phyloP scores from a whole-genome alignment of 768 basidiomycete species.

The Hirschioporus abietinus region DNA sequence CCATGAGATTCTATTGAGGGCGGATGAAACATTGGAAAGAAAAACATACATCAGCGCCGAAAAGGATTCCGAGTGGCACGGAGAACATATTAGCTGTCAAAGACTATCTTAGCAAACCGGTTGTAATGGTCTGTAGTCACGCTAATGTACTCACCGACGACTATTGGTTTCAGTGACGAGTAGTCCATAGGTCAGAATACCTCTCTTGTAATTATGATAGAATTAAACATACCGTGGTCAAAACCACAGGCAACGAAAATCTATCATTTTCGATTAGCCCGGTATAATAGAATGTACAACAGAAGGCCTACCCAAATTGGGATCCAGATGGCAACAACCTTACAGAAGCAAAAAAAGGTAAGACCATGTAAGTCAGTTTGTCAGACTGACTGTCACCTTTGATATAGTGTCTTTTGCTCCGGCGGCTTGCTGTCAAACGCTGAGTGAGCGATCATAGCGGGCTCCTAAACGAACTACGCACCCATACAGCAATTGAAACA shows the following conservation, averaged over 20 bases:
- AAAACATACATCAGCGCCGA: conserved; percentile 52
- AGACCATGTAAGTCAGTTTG: background rate
- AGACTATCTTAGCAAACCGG: background rate
- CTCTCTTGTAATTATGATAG: background rate
- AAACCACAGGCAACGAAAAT: conserved; percentile 66
- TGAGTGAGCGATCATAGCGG: background rate
- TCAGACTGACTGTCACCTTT: conserved; percentile 36
- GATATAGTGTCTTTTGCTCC: conserved; percentile 64
- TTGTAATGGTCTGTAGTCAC: background rate
- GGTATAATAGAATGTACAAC: background rate
- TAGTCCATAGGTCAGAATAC: background rate
- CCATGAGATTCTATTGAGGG: background rate
- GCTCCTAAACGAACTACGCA: conserved; percentile 25
- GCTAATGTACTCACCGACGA: conserved; percentile 32
- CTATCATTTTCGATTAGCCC: conserved; percentile 24
- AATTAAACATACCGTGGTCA: conserved; percentile 52
- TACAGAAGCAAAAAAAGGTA: background rate
- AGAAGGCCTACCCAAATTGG: conserved; percentile 61
- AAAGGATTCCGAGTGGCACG: conserved; percentile 64
- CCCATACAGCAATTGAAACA: conserved; percentile 70
- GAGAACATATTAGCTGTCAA: conserved; percentile 67
- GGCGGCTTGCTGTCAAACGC: conserved; percentile 52
- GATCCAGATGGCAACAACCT: conserved; percentile 64
- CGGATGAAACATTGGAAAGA: background rate
- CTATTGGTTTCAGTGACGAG: conserved; percentile 24